phyloP scores from a whole-genome alignment of 2,329 filamentous ascomycete species.

The Fusarium sp. region DNA sequence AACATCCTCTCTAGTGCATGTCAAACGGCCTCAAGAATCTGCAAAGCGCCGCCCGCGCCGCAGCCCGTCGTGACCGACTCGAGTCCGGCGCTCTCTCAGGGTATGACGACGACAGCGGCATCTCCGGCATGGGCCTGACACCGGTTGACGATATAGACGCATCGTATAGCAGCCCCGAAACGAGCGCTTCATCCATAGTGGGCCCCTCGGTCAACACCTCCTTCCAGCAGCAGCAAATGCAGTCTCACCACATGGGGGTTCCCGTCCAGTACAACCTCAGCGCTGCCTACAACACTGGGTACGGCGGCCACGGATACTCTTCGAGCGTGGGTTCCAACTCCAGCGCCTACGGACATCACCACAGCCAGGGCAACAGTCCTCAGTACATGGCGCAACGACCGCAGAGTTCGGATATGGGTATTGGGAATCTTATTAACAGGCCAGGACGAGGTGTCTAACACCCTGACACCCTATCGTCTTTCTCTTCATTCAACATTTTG shows the following conservation, averaged over 20 bases:
- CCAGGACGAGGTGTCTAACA: slow-evolving; percentile 49
- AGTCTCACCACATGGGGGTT: slow-evolving; percentile 42
- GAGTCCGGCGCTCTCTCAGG: slow-evolving; percentile 58
- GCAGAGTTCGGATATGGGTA: slow-evolving; percentile 70
- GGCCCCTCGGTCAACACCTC: slow-evolving; percentile 52
- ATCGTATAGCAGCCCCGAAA: slow-evolving; percentile 67
- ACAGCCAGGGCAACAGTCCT: slow-evolving; percentile 57
- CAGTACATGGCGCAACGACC: slow-evolving; percentile 62
- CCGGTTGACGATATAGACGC: slow-evolving; percentile 70
- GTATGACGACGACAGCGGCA: slow-evolving; percentile 78
- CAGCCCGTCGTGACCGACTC: slow-evolving; percentile 72
- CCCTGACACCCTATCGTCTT: background rate
- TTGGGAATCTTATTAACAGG: slow-evolving; percentile 69
- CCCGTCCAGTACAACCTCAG: slow-evolving; percentile 44
- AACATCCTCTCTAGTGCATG: slow-evolving; percentile 73
- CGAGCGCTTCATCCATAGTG: slow-evolving; percentile 57
- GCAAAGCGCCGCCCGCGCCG: slow-evolving; percentile 74
- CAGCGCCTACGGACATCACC: slow-evolving; percentile 50
- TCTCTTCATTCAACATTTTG: background rate
- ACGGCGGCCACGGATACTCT: slow-evolving; percentile 60
- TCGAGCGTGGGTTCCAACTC: slow-evolving; percentile 65
- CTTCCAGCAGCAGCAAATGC: slow-evolving; percentile 48
- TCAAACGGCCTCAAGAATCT: slow-evolving; percentile 86
- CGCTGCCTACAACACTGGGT: slow-evolving; percentile 39
- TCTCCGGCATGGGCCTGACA: slow-evolving; percentile 71